Conservation (phyloP, 2,329 filamentous ascomycete genomes). For the Colletotrichum acutatum region DNA sequence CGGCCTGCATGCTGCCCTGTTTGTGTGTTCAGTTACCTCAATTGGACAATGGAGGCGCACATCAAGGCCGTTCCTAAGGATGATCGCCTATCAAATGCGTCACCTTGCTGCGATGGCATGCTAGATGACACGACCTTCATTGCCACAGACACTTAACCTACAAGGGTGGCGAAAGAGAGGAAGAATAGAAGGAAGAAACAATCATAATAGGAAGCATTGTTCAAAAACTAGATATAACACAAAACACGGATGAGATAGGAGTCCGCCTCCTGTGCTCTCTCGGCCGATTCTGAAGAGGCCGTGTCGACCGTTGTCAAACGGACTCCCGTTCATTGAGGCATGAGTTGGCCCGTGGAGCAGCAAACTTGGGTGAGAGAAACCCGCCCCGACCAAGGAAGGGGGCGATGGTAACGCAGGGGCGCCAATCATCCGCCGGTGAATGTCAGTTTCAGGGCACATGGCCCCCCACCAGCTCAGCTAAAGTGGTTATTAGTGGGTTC, state of each 20-base stretch:
- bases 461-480: neutral
- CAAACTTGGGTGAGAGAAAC: neutral
- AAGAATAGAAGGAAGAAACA: neutral
- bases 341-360: neutral
- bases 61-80: conserved; percentile 3
- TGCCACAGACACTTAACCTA: neutral
- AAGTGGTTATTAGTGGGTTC: conserved; percentile 12
- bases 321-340: neutral
- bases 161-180: neutral
- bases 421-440: conserved; percentile 18
- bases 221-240: neutral
- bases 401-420: neutral
- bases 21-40: neutral
- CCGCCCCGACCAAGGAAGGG: neutral
- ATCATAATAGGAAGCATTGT: neutral
- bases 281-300: neutral
- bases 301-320: neutral
- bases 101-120: conserved; percentile 1
- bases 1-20: neutral
- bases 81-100: conserved; percentile 14
- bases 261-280: neutral
- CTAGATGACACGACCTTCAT: neutral
- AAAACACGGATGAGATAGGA: neutral
- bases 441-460: conserved; percentile 27
- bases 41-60: neutral